Base-by-base conservation (phyloP, 805 yeast species). In the Metschnikowia henanensis region DNA sequence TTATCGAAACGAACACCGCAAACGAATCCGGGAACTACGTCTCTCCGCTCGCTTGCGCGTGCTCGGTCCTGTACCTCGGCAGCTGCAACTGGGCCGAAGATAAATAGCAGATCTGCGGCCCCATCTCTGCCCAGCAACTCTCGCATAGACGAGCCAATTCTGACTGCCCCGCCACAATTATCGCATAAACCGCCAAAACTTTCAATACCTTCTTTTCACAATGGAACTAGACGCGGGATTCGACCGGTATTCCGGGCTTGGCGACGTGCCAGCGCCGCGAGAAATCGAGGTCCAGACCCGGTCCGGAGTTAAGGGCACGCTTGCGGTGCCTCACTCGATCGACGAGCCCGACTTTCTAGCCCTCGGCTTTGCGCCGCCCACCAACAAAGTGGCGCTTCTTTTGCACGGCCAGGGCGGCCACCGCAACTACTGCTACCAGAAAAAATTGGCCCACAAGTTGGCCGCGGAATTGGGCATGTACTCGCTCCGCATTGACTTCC, bases 351-450 rank as follows among this genome's bases (percentile, higher is more conserved):
- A 58, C 37, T 59, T 58, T 8, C 56, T 53, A 42, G 53, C 46
- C 25, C 55, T 54, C 8, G 65, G 62, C 1, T 56, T 50, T 35
- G 65, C 67, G 7, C 75, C 76, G 3, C 59, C 72, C 6, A 73
- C 77, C 6, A 73, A 68, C 45, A 73, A 76, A 46, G 70, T 77
- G 30, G 88, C 83, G 0, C 58, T 90, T 5, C 58, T 90, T 15
- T 52, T 81, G n/a, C 97, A 91, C 60, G 97, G 97, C 1, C 84
- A 79, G 49, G 91, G 83, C 0, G 95, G 96, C 0, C 95, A 91
- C 59, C 79, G 88, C 52, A 79, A 86, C 66, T 84, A 87, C 59
- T 80, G 87, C 46, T 90, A 84, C 62, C 89, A 84, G 50, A 76
- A 77, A 20, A 54, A 65, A 13, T 62, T 88, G 34, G 91, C 95